Conservation (phyloP, 1,284 basidiomycete genomes). For the Sporisorium exsertum region DNA sequence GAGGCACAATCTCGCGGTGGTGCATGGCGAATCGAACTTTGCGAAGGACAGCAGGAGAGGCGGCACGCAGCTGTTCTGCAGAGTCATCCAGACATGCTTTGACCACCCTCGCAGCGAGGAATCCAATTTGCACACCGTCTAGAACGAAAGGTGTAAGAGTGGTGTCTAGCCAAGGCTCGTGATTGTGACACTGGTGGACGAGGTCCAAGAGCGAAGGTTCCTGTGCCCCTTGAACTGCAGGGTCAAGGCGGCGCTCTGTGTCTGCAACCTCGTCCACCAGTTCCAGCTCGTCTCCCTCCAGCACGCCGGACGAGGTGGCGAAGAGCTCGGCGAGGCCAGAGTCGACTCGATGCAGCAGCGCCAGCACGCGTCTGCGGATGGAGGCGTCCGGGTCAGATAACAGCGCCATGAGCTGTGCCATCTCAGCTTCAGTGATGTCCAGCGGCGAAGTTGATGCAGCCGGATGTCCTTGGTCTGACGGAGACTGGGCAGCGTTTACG, state of each 20-base stretch:
- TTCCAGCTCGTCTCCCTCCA: conserved; percentile 29
- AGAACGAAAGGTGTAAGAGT: conserved; percentile 53
- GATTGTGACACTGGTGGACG: conserved; percentile 60
- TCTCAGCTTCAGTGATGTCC: conserved; percentile 23
- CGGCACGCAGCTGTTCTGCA: conserved; percentile 11
- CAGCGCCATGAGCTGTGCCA: conserved; percentile 38
- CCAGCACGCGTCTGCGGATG: conserved; percentile 21
- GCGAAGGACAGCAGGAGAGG: conserved; percentile 18
- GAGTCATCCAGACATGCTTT: conserved; percentile 45
- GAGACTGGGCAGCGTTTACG: too few relatives aligned
- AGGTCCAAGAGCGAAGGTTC: conserved; percentile 50
- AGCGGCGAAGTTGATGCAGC: conserved; percentile 7
- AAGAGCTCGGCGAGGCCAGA: conserved; percentile 13
- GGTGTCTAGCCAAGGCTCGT: conserved; percentile 61
- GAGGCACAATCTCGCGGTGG: conserved; percentile 37
- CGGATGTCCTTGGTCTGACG: neutral
- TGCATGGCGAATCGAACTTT: conserved; percentile 37
- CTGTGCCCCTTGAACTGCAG: neutral
- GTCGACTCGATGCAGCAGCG: conserved; percentile 33
- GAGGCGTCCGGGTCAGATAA: conserved; percentile 29
- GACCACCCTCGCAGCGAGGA: conserved; percentile 49
- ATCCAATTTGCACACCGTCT: conserved; percentile 63
- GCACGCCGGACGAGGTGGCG: conserved; percentile 26
- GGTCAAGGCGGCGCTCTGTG: conserved; percentile 18
- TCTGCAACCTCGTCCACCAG: conserved; percentile 31